These are phyloP conservation scores for Mucor mucedo DNA, from an alignment of 371 early-diverging fungal genomes.

Conservation along the genomic window DNA sequence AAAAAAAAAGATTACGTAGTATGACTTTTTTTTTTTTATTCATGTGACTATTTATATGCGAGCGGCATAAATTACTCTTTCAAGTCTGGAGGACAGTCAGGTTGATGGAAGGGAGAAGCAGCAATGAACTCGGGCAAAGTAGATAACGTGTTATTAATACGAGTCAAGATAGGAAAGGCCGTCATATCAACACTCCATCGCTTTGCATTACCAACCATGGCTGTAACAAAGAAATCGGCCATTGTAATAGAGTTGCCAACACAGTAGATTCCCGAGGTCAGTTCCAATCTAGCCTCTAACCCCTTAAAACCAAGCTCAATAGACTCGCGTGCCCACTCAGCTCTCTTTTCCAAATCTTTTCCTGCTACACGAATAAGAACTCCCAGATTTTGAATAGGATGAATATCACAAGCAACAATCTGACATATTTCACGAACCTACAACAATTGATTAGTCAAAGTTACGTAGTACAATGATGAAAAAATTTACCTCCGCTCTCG, in stretches of 20 bases:
- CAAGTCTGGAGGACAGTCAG: conserved; percentile 72
- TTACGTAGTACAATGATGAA: not conserved
- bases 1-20: not conserved
- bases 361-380: conserved; percentile 68
- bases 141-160: conserved; percentile 57
- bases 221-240: conserved; percentile 83
- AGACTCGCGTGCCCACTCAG: conserved; percentile 69
- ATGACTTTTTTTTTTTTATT: not conserved
- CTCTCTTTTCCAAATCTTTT: conserved; percentile 50
- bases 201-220: conserved; percentile 83
- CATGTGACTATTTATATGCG: not conserved
- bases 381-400: conserved; percentile 88
- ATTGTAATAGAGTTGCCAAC: conserved; percentile 84
- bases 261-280: conserved; percentile 74
- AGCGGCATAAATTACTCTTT: conserved; percentile 16
- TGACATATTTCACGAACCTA: conserved; percentile 76
- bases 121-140: conserved; percentile 70
- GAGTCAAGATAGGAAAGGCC: conserved; percentile 68
- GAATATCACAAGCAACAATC: conserved; percentile 83
- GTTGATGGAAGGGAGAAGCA: conserved; percentile 75
- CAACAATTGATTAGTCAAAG: not conserved
- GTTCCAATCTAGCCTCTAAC: conserved; percentile 67
- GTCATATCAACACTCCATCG: conserved; percentile 77
- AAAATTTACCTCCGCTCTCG: conserved; percentile 61
- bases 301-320: conserved; percentile 72